Base-by-base conservation (phyloP, 1,139 yeast genomes). In the Lizanozyma gosingica region DNA sequence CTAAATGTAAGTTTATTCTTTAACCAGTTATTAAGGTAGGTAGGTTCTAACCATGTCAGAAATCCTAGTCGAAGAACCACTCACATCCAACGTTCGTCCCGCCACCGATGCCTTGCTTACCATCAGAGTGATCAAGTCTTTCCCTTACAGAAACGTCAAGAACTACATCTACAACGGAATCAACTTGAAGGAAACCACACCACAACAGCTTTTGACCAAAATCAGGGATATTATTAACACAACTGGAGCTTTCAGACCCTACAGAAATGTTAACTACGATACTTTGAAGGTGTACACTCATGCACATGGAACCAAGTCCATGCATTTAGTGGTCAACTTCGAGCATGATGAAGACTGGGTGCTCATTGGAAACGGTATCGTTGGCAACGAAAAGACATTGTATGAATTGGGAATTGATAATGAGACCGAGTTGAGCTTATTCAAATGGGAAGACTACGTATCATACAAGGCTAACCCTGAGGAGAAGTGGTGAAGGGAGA, bases 241-340 rank as follows among this genome's bases (percentile, higher is more conserved):
- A 4, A 73, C 80, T 6, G 87, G 94, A 1, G 78, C 76, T 0
- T 76, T 81, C 47, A 72, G 96, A 52, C 95, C 97, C 1, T 90
- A 80, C 59, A 73, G 97, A 52, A 83, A 73, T 46, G 84, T 85
- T n/a, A 67, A 67, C 1, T 82, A 80, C 51, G 86, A 92, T 54
- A 69, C 94, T 0, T 57, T 92, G 45, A 92, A 94, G 61, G 73
- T 92, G 15, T 92, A 92, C 62, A 84, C 96, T 33, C 87, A 86
- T 56, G 97, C 98, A 0, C 97, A 92, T 58, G 95, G 95, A 4
- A 76, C 95, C 34, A 92, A 92, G 63, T 86, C 97, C 2, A 84
- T 88, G 80, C 88, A 92, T 56, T 70, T 92, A 49, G 94, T 87
- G 39, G 84, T 94, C 46, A 92, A 92, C 58, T 77, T 92, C 58